Percentiles rank a stretch among this genome's conserved stretches.
phyloP scores from a whole-genome alignment of 164 flowering plant species.

The Stephania japonica region DNA sequence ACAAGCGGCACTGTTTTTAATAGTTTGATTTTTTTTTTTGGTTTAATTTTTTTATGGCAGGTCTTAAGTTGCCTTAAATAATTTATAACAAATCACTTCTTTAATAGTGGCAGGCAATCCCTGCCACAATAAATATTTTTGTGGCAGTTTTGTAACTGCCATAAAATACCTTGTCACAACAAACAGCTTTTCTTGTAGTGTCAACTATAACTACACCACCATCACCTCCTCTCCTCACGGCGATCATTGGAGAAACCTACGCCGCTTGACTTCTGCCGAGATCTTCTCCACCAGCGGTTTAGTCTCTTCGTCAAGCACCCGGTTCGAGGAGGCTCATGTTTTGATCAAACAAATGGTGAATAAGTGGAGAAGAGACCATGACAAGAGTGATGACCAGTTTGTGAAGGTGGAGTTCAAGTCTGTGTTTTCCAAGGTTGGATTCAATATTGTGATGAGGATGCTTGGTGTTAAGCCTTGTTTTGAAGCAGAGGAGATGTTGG shows the following conservation, averaged over 20 bases:
- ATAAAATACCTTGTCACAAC: no score
- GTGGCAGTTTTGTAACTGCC: no score
- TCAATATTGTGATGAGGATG: slow-evolving; percentile 27
- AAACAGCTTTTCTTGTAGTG: no score
- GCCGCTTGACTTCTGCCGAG: slow-evolving; percentile 11
- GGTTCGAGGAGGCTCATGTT: slow-evolving; percentile 16
- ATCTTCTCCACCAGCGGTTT: slow-evolving; percentile 12
- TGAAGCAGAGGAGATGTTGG: slow-evolving; percentile 21
- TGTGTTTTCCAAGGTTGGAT: slow-evolving; percentile 18
- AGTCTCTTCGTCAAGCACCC: slow-evolving; percentile 2
- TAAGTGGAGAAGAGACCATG: not conserved
- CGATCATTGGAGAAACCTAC: slow-evolving; percentile 17
- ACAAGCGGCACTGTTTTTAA: no score
- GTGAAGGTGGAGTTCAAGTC: slow-evolving; percentile 19
- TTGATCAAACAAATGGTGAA: slow-evolving; percentile 2
- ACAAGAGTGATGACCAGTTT: not conserved
- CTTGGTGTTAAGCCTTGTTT: slow-evolving; percentile 11
- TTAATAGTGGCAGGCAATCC: no score
- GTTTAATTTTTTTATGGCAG: no score
- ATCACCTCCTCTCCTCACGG: slow-evolving; percentile 10
- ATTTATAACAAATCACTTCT: no score
- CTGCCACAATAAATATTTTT: no score
- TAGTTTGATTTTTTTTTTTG: no score
- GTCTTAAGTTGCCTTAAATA: no score
- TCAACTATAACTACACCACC: slow-evolving; percentile 14